Evolutionary conservation across 176 grass and related monocot species (phyloP).

Genomic region (Zoysia japonica): DNA sequence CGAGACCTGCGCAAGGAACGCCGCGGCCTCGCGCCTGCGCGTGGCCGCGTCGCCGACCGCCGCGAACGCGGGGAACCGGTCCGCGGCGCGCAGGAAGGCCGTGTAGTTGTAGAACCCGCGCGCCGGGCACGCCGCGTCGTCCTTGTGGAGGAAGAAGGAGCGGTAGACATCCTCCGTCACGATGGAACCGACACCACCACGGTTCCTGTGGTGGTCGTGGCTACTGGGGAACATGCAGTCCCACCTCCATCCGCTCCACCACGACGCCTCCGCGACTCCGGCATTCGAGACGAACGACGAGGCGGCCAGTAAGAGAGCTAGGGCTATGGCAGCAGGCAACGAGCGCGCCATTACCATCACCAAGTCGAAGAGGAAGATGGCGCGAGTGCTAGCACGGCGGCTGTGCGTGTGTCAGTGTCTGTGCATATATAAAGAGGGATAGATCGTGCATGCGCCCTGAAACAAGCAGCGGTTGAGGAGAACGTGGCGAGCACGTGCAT

Average conservation of each 20-base stretch:
- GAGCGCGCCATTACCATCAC: background rate
- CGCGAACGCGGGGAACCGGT: conserved; percentile 55
- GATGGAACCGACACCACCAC: conserved; percentile 19
- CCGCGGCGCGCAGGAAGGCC: conserved; percentile 53
- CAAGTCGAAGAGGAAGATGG: background rate
- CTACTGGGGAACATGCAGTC: background rate
- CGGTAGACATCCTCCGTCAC: conserved; percentile 45
- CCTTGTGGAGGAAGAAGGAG: conserved; percentile 64
- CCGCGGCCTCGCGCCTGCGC: conserved; percentile 66
- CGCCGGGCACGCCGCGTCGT: conserved; percentile 60
- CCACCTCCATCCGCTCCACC: background rate
- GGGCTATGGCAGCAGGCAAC: background rate
- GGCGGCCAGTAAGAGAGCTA: background rate
- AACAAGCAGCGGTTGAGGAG: background rate
- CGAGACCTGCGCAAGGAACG: conserved; percentile 81
- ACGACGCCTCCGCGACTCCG: background rate
- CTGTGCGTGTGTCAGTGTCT: background rate
- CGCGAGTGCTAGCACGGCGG: background rate
- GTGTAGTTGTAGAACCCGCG: conserved; percentile 71
- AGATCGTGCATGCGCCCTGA: background rate
- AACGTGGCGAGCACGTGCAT: conserved; percentile 22
- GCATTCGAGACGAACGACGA: background rate
- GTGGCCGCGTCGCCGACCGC: conserved; percentile 19
- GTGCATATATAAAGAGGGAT: background rate
- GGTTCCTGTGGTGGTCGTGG: background rate